Evolutionary conservation across 352 stramenopile species (phyloP).

Genomic region (Blastocystis sp.): DNA sequence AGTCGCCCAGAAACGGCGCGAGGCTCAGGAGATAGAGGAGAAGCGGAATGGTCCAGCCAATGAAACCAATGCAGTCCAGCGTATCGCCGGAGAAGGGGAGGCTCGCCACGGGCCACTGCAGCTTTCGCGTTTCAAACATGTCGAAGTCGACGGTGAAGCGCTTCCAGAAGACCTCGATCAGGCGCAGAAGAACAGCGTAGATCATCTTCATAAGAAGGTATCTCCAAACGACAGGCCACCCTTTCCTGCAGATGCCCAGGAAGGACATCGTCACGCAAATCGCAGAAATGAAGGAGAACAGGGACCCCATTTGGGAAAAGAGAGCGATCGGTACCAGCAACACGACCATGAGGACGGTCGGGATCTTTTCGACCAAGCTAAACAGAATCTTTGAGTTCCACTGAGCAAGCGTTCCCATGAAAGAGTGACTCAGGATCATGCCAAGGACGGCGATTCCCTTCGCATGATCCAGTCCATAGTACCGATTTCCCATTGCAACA

Average conservation of each 20-base stretch:
- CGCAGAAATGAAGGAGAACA: constrained; percentile 58
- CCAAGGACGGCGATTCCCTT: constrained; percentile 60
- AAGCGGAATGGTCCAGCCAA: constrained; percentile 34
- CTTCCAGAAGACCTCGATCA: constrained; percentile 66
- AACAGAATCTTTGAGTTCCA: constrained; percentile 35
- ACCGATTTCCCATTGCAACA: constrained; percentile 32
- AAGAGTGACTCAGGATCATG: constrained; percentile 66
- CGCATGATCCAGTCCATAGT: constrained; percentile 50
- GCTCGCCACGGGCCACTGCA: constrained; percentile 27
- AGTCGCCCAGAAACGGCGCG: constrained; percentile 36
- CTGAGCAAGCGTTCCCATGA: constrained; percentile 23
- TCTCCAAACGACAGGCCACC: constrained; percentile 49
- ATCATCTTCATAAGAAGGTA: constrained; percentile 64
- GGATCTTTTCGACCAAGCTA: constrained; percentile 14
- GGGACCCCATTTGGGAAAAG: constrained; percentile 61
- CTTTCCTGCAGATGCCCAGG: constrained; percentile 65
- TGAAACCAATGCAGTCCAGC: constrained; percentile 68
- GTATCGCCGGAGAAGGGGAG: constrained; percentile 48
- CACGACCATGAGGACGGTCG: background rate
- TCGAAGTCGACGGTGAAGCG: constrained; percentile 46
- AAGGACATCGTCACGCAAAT: constrained; percentile 61
- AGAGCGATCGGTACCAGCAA: constrained; percentile 38
- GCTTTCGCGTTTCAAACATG: constrained; percentile 33
- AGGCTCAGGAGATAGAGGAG: constrained; percentile 47
- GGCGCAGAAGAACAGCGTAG: constrained; percentile 35